Percentiles rank a stretch among this genome's conserved stretches.
phyloP scores from a whole-genome alignment of 108 stramenopile genomes.

The Nitzschia sp. region DNA sequence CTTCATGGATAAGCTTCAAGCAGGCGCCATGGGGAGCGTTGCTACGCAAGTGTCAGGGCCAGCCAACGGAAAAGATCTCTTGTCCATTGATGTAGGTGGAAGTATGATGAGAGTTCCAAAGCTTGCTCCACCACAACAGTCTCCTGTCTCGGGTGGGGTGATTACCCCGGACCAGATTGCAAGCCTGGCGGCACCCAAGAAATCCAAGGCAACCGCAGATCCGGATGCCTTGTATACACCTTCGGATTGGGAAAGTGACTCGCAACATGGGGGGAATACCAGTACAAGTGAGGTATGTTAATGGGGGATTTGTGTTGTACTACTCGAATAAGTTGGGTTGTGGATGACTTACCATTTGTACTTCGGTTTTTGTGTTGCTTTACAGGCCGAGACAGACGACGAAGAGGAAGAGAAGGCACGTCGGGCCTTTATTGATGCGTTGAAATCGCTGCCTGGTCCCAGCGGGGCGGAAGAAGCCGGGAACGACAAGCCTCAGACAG shows the following conservation, averaged over 20 bases:
- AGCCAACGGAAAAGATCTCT: slow-evolving; percentile 13
- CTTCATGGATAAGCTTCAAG: slow-evolving; percentile 82
- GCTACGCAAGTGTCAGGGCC: slow-evolving; percentile 31
- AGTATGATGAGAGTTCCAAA: slow-evolving; percentile 46
- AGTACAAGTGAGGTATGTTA: slow-evolving; percentile 36
- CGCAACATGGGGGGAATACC: slow-evolving; percentile 9
- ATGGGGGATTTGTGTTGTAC: neutral
- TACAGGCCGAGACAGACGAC: slow-evolving; percentile 36
- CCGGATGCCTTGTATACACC: slow-evolving; percentile 48
- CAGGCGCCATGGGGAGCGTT: slow-evolving; percentile 63
- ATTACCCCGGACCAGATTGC: slow-evolving; percentile 48
- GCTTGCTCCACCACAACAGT: slow-evolving; percentile 19
- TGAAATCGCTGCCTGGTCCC: slow-evolving; percentile 53
- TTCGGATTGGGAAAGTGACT: slow-evolving; percentile 75
- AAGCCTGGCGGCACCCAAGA: slow-evolving; percentile 32
- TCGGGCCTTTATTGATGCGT: slow-evolving; percentile 76
- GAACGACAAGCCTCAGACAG: slow-evolving; percentile 27
- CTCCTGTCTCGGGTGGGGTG: slow-evolving; percentile 44
- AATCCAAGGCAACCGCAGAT: slow-evolving; percentile 22
- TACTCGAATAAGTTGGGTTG: neutral
- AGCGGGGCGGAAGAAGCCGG: slow-evolving; percentile 34
- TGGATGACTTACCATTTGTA: neutral
- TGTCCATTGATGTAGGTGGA: slow-evolving; percentile 47
- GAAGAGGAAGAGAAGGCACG: slow-evolving; percentile 84
- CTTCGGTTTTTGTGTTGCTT: neutral